Evolutionary conservation across 768 basidiomycete species (phyloP).

Genomic region (Serendipita sp.): DNA sequence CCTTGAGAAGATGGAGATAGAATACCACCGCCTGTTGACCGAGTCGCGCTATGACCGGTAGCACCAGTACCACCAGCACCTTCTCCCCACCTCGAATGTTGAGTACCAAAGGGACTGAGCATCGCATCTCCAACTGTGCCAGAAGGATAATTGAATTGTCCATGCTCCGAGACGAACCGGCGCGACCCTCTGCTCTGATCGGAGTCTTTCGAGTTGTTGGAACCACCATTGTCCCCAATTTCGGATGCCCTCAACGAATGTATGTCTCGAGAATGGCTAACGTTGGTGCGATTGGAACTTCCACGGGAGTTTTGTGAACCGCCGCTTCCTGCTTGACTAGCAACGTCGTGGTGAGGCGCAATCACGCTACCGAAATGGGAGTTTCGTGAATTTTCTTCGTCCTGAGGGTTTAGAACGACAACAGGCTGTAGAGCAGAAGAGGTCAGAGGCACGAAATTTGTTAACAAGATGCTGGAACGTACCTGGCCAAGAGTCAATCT

Average conservation of each 20-base stretch:
- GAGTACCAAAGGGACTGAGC: not conserved
- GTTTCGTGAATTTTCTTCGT: not conserved
- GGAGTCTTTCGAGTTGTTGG: not conserved
- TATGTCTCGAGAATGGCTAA: slow-evolving; percentile 1
- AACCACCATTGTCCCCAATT: not conserved
- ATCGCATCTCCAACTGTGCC: not conserved
- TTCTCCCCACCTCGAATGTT: not conserved
- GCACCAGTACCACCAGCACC: not conserved
- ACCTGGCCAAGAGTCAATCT: slow-evolving; percentile 1
- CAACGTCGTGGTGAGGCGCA: not conserved
- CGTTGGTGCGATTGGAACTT: not conserved
- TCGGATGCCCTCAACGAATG: not conserved
- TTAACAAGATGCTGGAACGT: not conserved
- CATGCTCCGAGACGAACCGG: not conserved
- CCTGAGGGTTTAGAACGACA: not conserved
- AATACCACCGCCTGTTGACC: not conserved
- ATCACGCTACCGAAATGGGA: not conserved
- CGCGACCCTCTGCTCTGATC: not conserved
- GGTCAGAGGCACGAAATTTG: not conserved
- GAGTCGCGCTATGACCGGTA: not conserved
- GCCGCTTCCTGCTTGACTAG: not conserved
- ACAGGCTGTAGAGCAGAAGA: not conserved
- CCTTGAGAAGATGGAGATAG: not conserved
- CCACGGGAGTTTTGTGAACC: not conserved
- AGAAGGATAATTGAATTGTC: not conserved